A percentile compares a stretch with the other conserved stretches of the same genome.
Conservation (phyloP, 192 early-diverging fungal species). For the Ramicandelaber brevisporus region DNA sequence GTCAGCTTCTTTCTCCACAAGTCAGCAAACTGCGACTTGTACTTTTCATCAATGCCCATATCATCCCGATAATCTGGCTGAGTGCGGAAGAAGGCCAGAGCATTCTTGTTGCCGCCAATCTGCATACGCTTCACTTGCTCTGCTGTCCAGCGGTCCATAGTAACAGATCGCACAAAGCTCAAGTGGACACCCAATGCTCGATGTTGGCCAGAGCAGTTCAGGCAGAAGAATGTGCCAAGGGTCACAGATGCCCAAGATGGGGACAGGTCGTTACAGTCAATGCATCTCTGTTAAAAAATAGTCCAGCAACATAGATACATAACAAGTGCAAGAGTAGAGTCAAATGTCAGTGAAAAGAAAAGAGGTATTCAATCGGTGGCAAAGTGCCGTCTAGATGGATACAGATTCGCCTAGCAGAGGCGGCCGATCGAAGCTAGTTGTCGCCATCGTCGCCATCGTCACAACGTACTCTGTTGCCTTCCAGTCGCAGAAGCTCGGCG, state of each 20-base stretch:
- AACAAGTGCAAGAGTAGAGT: not conserved
- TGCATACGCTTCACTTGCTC: slow-evolving; percentile 91
- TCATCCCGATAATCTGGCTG: slow-evolving; percentile 47
- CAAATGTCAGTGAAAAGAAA: not conserved
- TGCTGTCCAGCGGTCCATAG: slow-evolving; percentile 92
- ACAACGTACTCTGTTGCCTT: slow-evolving; percentile 13
- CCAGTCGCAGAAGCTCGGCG: slow-evolving; percentile 12
- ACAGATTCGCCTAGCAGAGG: too few species aligned
- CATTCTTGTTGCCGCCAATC: slow-evolving; percentile 71
- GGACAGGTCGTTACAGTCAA: slow-evolving; percentile 72
- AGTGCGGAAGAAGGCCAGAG: slow-evolving; percentile 57
- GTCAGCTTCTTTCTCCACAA: slow-evolving; percentile 76
- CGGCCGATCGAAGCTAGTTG: not conserved
- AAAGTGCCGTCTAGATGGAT: not conserved
- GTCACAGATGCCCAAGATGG: slow-evolving; percentile 82
- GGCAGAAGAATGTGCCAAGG: slow-evolving; percentile 85
- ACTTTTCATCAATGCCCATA: slow-evolving; percentile 67
- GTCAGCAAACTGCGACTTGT: slow-evolving; percentile 59
- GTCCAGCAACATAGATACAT: too few species aligned
- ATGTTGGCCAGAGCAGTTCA: slow-evolving; percentile 82
- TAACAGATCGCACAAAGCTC: slow-evolving; percentile 94
- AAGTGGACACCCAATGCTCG: slow-evolving; percentile 54
- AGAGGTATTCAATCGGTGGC: not conserved
- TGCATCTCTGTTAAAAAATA: slow-evolving; percentile 26
- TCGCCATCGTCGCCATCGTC: not conserved